A percentile compares a stretch with the other conserved stretches of the same genome.
These are phyloP conservation scores for Rubus idaeus DNA, from an alignment of 306 rosid species.

Conservation along the genomic window DNA sequence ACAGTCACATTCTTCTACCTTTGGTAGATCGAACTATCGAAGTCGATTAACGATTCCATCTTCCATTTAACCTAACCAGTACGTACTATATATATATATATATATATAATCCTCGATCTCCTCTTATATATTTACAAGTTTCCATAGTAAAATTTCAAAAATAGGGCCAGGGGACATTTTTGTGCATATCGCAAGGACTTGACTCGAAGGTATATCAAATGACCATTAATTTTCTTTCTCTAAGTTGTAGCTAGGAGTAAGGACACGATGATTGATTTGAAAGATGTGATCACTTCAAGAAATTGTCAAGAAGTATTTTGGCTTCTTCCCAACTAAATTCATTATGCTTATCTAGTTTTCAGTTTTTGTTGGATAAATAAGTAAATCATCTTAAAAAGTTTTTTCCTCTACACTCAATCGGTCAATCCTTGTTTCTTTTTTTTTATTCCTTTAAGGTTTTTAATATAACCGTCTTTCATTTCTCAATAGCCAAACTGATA, in stretches of 20 bases:
- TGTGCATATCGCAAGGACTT: background rate
- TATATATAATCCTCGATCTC: background rate
- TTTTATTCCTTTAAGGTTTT: background rate
- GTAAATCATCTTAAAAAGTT: too few species aligned
- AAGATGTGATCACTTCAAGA: background rate
- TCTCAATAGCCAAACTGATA: too few species aligned
- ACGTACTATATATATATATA: background rate
- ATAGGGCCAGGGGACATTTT: background rate
- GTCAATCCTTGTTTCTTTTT: too few species aligned
- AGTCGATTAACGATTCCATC: background rate
- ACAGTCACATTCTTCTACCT: background rate
- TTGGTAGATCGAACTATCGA: too few species aligned
- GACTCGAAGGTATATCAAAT: conserved; percentile 1
- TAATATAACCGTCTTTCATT: too few species aligned
- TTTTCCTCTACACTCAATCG: background rate
- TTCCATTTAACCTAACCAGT: background rate
- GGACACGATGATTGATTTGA: background rate
- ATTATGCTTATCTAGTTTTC: background rate
- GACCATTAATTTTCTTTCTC: background rate
- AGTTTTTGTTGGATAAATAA: background rate
- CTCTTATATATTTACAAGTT: background rate
- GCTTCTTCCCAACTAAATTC: background rate
- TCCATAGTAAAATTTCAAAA: background rate
- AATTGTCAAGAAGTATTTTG: background rate
- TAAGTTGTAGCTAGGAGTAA: background rate